Evolutionary conservation across 192 early-diverging fungal species (phyloP).

Genomic region (Geosiphon pyriformis): DNA sequence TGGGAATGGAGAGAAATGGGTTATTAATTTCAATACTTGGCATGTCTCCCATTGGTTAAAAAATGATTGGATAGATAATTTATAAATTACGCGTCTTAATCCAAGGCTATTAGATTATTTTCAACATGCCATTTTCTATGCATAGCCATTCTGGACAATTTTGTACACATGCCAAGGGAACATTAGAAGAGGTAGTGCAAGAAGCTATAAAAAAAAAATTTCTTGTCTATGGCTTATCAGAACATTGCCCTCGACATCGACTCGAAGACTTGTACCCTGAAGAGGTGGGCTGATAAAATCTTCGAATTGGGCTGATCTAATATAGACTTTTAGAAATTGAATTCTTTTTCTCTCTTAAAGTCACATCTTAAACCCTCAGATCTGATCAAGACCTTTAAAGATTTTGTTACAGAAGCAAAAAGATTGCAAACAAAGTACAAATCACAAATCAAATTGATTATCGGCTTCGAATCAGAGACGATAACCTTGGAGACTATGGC

Average conservation of each 20-base stretch:
- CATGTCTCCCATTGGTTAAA: too few relatives aligned
- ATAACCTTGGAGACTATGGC: conserved; percentile 42
- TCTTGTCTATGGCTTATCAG: conserved; percentile 74
- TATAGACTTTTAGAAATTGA: too few relatives aligned
- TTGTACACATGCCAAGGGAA: conserved; percentile 86
- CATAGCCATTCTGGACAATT: conserved; percentile 96
- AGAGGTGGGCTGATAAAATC: conserved; percentile 45
- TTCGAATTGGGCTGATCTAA: not conserved
- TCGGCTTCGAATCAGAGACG: conserved; percentile 90
- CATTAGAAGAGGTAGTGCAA: conserved; percentile 74
- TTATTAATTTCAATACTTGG: too few relatives aligned
- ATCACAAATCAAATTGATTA: conserved; percentile 60
- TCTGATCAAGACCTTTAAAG: conserved; percentile 54
- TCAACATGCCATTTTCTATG: conserved; percentile 56
- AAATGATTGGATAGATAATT: too few relatives aligned
- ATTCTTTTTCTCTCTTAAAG: conserved; percentile 32
- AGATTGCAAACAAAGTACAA: conserved; percentile 63
- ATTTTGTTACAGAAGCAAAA: conserved; percentile 70
- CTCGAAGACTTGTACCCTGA: conserved; percentile 87
- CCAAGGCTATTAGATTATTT: too few relatives aligned
- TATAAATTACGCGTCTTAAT: too few relatives aligned
- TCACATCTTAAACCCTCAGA: conserved; percentile 58
- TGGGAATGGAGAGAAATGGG: too few relatives aligned
- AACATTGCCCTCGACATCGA: conserved; percentile 85
- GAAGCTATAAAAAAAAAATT: conserved; percentile 73